A percentile compares a stretch with the other conserved stretches of the same genome.
Evolutionary conservation across 805 yeast genomes (phyloP).

Genomic region (Ogataea methanolica): DNA sequence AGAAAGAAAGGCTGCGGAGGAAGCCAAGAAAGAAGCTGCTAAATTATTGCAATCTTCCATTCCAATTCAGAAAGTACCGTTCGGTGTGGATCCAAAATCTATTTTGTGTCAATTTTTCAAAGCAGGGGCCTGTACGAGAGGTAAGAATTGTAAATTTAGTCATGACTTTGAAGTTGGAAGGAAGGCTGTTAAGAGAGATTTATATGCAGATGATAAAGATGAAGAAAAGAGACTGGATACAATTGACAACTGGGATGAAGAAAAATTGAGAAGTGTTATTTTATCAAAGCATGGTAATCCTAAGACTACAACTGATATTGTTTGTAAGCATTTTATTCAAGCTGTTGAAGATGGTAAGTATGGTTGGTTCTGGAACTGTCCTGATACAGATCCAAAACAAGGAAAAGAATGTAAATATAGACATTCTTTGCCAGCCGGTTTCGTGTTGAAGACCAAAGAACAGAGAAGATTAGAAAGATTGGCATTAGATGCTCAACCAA

Average conservation of each 20-base stretch:
- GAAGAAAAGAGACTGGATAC: conserved; percentile 54
- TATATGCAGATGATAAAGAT: conserved; percentile 82
- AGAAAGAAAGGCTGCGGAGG: conserved; percentile 86
- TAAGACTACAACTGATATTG: conserved; percentile 88
- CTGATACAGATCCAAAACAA: conserved; percentile 71
- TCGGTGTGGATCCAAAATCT: conserved; percentile 96
- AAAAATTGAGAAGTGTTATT: conserved; percentile 81
- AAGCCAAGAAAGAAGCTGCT: conserved; percentile 83
- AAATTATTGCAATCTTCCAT: conserved; percentile 64
- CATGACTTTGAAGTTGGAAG: conserved; percentile 85
- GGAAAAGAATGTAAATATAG: conserved; percentile 74
- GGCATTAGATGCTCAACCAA: conserved; percentile 80
- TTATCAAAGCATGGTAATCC: conserved; percentile 92
- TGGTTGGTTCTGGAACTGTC: conserved; percentile 99
- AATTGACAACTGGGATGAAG: conserved; percentile 98
- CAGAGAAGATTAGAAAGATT: conserved; percentile 84
- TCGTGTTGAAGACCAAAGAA: conserved; percentile 93
- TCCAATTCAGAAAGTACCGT: conserved; percentile 80
- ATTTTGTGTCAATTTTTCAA: conserved; percentile 88
- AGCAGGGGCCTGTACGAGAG: conserved; percentile 77
- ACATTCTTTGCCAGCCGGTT: conserved; percentile 96
- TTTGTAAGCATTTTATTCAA: conserved; percentile 90
- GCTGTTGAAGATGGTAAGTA: conserved; percentile 97
- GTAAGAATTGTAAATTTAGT: conserved; percentile 84
- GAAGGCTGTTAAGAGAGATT: conserved; percentile 84